phyloP scores from a whole-genome alignment of 148 eudicot genomes.

The Rheum nobile region DNA sequence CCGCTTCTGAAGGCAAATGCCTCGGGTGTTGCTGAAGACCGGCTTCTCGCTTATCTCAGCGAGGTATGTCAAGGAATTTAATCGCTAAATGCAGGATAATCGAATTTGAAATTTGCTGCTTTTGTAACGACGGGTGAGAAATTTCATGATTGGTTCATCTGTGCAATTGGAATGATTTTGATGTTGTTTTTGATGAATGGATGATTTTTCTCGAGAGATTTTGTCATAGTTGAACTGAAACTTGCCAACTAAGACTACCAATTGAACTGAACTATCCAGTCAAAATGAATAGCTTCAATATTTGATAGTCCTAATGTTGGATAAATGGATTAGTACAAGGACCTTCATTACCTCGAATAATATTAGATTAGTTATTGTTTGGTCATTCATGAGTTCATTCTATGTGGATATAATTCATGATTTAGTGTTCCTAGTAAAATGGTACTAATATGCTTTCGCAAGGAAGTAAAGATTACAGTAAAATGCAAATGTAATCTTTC shows the following conservation, averaged over 20 bases:
- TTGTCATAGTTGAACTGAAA: background rate
- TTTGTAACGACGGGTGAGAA: background rate
- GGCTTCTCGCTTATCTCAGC: slow-evolving; percentile 62
- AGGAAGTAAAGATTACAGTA: background rate
- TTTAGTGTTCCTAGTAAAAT: no score
- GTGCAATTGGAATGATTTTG: background rate
- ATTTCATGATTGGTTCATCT: background rate
- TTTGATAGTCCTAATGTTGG: background rate
- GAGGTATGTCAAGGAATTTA: slow-evolving; percentile 34
- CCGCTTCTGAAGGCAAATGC: slow-evolving; percentile 67
- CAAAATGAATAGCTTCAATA: no score
- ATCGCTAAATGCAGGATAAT: background rate
- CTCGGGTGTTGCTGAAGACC: slow-evolving; percentile 72
- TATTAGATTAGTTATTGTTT: background rate
- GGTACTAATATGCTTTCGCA: background rate
- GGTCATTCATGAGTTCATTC: background rate
- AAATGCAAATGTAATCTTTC: background rate
- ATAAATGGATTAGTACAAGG: background rate
- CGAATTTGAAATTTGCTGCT: background rate
- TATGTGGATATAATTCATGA: background rate
- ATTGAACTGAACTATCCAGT: background rate
- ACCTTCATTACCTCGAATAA: background rate
- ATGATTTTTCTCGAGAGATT: background rate
- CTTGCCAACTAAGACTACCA: background rate
- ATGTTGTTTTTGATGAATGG: background rate